Conservation (phyloP, 148 eudicot species). For the Rhododendron mucronatum region DNA sequence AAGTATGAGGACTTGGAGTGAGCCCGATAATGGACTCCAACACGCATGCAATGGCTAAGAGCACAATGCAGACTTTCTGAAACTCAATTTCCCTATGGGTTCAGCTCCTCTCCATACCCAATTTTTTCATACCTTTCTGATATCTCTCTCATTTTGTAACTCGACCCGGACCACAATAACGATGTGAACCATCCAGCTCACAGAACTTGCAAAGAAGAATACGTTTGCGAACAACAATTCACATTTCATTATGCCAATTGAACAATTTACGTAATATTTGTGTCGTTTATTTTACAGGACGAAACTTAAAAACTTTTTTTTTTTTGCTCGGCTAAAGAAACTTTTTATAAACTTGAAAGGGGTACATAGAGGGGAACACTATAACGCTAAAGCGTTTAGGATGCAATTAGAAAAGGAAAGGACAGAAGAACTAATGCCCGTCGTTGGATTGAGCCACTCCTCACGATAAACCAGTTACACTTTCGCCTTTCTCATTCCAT, state of each 20-base stretch:
- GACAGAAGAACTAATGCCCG: no score
- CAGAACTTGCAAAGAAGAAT: background rate
- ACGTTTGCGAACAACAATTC: background rate
- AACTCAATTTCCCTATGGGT: background rate
- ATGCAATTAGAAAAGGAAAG: no score
- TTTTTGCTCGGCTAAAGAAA: no score
- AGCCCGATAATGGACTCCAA: background rate
- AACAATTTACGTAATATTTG: background rate
- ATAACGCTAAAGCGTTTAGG: no score
- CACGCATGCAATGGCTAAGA: background rate
- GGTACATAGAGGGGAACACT: no score
- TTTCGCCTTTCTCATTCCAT: no score
- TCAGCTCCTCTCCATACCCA: no score
- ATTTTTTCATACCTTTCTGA: no score
- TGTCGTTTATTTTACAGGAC: background rate
- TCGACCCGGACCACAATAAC: background rate
- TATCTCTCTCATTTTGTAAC: background rate
- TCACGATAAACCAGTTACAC: no score
- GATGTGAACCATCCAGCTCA: background rate
- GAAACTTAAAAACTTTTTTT: background rate
- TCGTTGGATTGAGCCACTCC: no score
- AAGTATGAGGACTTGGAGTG: no score
- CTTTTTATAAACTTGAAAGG: no score
- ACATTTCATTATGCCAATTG: background rate
- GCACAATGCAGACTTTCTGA: background rate